These are phyloP conservation scores for Saccharata proteae DNA, from an alignment of 2,329 filamentous ascomycete species.

Conservation along the genomic window DNA sequence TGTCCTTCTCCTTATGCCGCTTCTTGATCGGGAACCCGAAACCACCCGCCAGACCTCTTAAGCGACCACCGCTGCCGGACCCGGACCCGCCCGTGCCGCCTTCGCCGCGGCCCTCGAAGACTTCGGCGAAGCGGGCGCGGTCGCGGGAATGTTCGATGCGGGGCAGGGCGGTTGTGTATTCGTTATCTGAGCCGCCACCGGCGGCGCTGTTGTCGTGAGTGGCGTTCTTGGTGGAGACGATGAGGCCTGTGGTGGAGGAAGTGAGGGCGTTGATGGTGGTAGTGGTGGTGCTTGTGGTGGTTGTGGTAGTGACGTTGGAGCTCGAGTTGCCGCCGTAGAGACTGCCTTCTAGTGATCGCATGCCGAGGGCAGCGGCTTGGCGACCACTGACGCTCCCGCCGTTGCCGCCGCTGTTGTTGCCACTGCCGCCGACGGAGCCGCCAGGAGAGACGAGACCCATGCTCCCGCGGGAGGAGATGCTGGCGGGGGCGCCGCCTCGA, in stretches of 20 bases:
- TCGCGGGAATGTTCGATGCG: slow-evolving; percentile 12
- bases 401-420: background rate
- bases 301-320: background rate
- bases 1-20: slow-evolving; percentile 15
- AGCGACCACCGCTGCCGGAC: slow-evolving; percentile 5
- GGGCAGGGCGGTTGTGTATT: slow-evolving; percentile 25
- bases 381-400: background rate
- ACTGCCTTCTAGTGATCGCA: slow-evolving; percentile 5
- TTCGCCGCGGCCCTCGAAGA: slow-evolving; percentile 4
- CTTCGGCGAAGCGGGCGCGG: slow-evolving; percentile 3
- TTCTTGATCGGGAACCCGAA: slow-evolving; percentile 4
- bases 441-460: slow-evolving; percentile 3
- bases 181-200: slow-evolving; percentile 17
- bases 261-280: slow-evolving; percentile 14
- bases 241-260: slow-evolving; percentile 16
- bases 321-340: slow-evolving; percentile 2
- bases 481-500: background rate
- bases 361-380: background rate
- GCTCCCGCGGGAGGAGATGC: background rate
- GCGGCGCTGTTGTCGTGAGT: slow-evolving; percentile 16
- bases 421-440: slow-evolving; percentile 3
- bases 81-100: too few relatives aligned
- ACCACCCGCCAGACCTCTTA: slow-evolving; percentile 5
- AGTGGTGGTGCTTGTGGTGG: slow-evolving; percentile 9
- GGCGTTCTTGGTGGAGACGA: slow-evolving; percentile 11